Evolutionary conservation across 1,284 basidiomycete species (phyloP), one percentile per base, ranked within the genome.

Genomic region (Heliocybe sulcata): DNA sequence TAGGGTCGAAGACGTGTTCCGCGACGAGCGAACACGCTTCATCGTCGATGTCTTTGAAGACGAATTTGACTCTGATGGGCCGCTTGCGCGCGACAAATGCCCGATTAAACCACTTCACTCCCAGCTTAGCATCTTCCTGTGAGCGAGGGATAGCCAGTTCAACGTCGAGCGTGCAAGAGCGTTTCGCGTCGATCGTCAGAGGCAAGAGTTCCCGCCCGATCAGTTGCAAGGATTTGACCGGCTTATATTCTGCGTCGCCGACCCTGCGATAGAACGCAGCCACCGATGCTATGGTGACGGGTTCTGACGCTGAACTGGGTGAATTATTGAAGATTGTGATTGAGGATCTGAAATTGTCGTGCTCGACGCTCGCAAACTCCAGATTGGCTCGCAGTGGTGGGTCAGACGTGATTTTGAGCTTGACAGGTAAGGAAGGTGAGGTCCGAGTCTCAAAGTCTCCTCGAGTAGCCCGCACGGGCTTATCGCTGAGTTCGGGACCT

Each of bases 1-100:
- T 9, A 42, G 66, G 68, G 4, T 58, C 61, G 57, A 64, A 67
- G 14, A 73, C 65, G 54, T 72, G 64, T 56, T 73, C 72, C 25
- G 70, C 63, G 38, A 42, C 38, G 19, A 42, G 38, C 16, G 38
- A 42, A 42, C 38, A 42, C 16, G 6, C 38, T 8, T 42, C 38
- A n/a, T 42, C 38, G 6, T 42, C 38, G 6, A 42, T 42, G 19
- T 42, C 38, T 42, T 16, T 42, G 38, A 42, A 42, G 16, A 42
- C 38, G 38, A 42, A 20, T 16, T 42, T 42, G 38, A 42, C 19
- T 42, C 38, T 16, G 19, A 42, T n/a, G 19, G 38, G 38, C 16
- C 38, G 12, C 8, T 42, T 42, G 8, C 38, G 38, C 6, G 38
- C 38, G 16, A 42, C 38, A n/a, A 42, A 42, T 3, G 38, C 38